Conservation (phyloP, 352 stramenopile genomes). For the Phytophthora kernoviae region DNA sequence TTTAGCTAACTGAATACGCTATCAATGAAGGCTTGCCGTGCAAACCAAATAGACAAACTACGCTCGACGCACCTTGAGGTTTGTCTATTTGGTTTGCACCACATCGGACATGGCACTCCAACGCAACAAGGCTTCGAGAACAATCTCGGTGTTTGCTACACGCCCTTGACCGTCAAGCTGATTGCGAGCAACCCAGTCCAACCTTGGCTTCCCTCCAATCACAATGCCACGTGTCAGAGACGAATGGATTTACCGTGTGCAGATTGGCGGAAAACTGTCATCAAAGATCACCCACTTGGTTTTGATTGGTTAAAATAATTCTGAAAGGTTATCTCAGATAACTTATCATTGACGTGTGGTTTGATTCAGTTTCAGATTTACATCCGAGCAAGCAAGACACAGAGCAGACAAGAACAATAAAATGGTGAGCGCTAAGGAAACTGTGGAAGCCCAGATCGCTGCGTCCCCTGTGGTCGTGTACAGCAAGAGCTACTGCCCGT, state of each 20-base stretch:
- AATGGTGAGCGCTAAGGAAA: conserved; percentile 67
- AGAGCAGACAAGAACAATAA: conserved; percentile 9
- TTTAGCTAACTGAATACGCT: no score
- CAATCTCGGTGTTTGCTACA: conserved; percentile 11
- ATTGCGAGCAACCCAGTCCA: not conserved
- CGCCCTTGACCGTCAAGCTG: not conserved
- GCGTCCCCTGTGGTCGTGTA: conserved; percentile 77
- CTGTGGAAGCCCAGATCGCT: conserved; percentile 69
- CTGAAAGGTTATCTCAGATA: no score
- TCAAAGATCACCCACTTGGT: not conserved
- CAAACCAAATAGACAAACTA: no score
- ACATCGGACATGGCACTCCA: not conserved
- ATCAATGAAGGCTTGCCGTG: no score
- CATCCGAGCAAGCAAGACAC: conserved; percentile 9
- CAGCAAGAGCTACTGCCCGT: conserved; percentile 96
- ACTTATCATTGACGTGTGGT: no score
- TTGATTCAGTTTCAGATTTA: conserved; percentile 16
- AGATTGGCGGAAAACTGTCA: conserved; percentile 15
- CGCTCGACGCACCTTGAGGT: no score
- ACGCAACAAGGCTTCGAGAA: not conserved
- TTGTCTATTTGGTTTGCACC: no score
- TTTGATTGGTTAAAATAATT: no score
- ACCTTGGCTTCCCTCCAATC: conserved; percentile 11
- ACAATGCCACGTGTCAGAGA: conserved; percentile 1
- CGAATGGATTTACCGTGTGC: no score